A percentile compares a stretch with the other conserved stretches of the same genome.
These are phyloP conservation scores for Osmozyma mogii DNA, from an alignment of 805 yeast species.

Conservation along the genomic window DNA sequence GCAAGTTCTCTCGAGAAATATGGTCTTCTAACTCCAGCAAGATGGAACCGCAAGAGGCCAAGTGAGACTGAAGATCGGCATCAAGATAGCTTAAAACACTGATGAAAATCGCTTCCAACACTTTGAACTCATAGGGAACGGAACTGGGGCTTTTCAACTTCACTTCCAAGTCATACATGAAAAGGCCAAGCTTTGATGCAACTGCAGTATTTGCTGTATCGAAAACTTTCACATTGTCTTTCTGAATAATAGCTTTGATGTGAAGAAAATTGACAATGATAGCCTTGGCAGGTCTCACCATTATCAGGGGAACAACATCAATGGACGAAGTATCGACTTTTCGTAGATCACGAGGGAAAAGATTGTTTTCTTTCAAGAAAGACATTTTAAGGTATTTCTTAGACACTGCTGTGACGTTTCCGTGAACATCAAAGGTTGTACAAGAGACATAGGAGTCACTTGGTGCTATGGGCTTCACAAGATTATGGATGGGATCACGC, in stretches of 20 bases:
- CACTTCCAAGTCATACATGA: slow-evolving; percentile 78
- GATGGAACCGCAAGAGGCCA: slow-evolving; percentile 51
- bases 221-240: slow-evolving; percentile 73
- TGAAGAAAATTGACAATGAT: slow-evolving; percentile 78
- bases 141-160: slow-evolving; percentile 40
- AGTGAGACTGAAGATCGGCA: slow-evolving; percentile 58
- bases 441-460: slow-evolving; percentile 58
- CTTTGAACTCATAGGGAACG: slow-evolving; percentile 63
- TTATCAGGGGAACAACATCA: slow-evolving; percentile 84
- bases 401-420: slow-evolving; percentile 63
- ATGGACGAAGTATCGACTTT: slow-evolving; percentile 68
- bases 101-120: slow-evolving; percentile 73
- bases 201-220: slow-evolving; percentile 65
- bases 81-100: slow-evolving; percentile 76
- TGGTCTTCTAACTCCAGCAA: slow-evolving; percentile 68
- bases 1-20: slow-evolving; percentile 66
- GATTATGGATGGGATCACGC: slow-evolving; percentile 4
- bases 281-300: slow-evolving; percentile 65
- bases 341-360: slow-evolving; percentile 81
- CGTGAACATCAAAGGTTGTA: slow-evolving; percentile 67
- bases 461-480: slow-evolving; percentile 37
- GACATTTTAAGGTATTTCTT: slow-evolving; percentile 67
- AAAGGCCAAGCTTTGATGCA: slow-evolving; percentile 64
- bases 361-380: slow-evolving; percentile 58
- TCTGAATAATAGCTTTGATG: slow-evolving; percentile 82